phyloP scores from a whole-genome alignment of 345 rosid species.

The Citrus medica region DNA sequence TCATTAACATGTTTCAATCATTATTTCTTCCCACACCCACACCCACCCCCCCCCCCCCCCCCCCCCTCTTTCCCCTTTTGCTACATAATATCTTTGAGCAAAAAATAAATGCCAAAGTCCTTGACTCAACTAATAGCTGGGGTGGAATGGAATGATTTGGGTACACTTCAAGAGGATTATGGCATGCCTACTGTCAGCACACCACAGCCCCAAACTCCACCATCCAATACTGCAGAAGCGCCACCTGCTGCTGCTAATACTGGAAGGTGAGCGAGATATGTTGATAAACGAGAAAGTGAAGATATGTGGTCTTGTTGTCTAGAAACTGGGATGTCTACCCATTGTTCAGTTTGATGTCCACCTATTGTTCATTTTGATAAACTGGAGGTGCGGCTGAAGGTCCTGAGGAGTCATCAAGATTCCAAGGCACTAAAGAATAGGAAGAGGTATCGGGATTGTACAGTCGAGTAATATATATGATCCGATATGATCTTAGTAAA shows the following conservation, averaged over 20 bases:
- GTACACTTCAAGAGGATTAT: conserved; percentile 38
- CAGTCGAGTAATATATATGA: conserved; percentile 17
- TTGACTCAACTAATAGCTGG: conserved; percentile 41
- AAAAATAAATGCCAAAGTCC: conserved; percentile 15
- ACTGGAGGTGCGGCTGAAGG: neutral
- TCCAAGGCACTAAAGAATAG: conserved; percentile 2
- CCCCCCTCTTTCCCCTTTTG: neutral
- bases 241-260: conserved; percentile 33
- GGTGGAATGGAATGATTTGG: conserved; percentile 56
- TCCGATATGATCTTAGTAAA: conserved; percentile 12
- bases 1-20: neutral
- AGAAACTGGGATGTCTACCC: conserved; percentile 3
- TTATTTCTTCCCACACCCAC: neutral
- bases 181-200: conserved; percentile 33
- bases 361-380: neutral
- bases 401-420: neutral
- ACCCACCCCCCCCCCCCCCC: too few relatives aligned
- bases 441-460: conserved; percentile 20
- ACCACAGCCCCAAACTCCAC: conserved; percentile 57
- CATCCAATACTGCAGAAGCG: conserved; percentile 37
- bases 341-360: neutral
- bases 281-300: neutral
- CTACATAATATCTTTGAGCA: neutral
- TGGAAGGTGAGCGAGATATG: conserved; percentile 22
- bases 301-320: neutral